Percentiles rank a stretch among this genome's conserved stretches.
These are phyloP conservation scores for Rhizophora apiculata DNA, from an alignment of 345 rosid genomes.

Conservation along the genomic window DNA sequence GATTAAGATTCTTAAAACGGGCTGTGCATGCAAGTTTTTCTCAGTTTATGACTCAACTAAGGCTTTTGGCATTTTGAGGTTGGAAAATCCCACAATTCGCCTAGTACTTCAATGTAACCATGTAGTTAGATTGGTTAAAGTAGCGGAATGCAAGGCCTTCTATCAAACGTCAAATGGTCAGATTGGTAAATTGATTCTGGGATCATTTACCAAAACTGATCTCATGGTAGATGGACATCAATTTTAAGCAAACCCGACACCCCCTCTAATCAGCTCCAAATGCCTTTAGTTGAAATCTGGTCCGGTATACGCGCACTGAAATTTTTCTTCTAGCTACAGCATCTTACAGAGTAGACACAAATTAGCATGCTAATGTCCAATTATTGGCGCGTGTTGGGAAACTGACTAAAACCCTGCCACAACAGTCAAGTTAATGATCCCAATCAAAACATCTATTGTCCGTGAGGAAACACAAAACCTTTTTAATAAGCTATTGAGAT, in stretches of 20 bases:
- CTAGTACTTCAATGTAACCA: too few species aligned
- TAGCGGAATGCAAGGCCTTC: too few species aligned
- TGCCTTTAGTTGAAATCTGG: too few species aligned
- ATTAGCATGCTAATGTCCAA: background rate
- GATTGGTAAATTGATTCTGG: background rate
- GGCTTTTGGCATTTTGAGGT: too few species aligned
- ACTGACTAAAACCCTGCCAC: slow-evolving; percentile 1
- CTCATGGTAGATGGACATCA: background rate
- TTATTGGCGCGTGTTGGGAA: background rate
- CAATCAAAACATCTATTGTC: background rate
- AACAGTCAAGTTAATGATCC: background rate
- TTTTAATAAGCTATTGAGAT: background rate
- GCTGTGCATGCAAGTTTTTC: too few species aligned
- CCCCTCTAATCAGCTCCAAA: background rate
- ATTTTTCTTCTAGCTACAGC: background rate
- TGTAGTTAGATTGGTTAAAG: too few species aligned
- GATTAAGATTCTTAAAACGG: background rate
- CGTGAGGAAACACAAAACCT: background rate
- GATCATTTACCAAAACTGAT: background rate
- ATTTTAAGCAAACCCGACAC: slow-evolving; percentile 7
- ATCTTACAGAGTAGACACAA: background rate
- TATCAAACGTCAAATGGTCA: too few species aligned
- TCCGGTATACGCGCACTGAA: too few species aligned
- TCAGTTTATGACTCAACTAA: too few species aligned
- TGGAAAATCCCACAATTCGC: too few species aligned